Base-by-base conservation (phyloP, 176 grass and related monocot species). In the Bothriochloa decipiens region DNA sequence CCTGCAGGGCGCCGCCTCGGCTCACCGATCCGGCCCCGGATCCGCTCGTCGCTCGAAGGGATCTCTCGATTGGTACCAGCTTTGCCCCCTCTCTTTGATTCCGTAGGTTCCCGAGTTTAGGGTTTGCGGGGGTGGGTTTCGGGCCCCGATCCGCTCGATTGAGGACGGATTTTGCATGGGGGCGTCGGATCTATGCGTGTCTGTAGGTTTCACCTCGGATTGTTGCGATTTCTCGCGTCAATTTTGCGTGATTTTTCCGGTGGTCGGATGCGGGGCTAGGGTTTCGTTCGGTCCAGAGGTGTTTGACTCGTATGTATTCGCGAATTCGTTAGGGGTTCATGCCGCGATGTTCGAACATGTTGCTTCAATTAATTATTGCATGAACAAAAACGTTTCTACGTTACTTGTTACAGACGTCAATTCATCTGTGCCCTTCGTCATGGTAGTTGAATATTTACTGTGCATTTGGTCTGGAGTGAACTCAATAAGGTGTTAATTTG, bases 41-140 rank as follows among this genome's bases (percentile, higher is more conserved):
- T 88, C 78, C 50, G 74, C 41, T 86, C 72, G 16, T 71, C 16
- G 64, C 90, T 61, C 57, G 16, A 47, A 72, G 13, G 45, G 82
- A 33, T 22, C 73, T 88, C 22, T 78, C 66, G 68, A 82, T 88
- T 14, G 67, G 23, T 85, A 73, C 61, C 55, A 18, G 27, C 46
- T 88, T 86, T 14, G 1, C 45, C 72, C 46, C 68, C 20, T 82
- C 6, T 82, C 60, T 80, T 62, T 16, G 67, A 71, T 85, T 75
- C 78, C 29, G 10, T 16, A 36, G 61, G 78, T 68, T 86, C 40
- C 13, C 79, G 35, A 85, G 65, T 74, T 79, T 91, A 86, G 90
- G 86, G 86, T 79, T 88, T 88, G 67, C 40, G 33, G 13, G 71
- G 37, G 50, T 58, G 10, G 23, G 42, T 29, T 62, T 85, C 50